These are phyloP conservation scores for Starmera caribaea DNA, from an alignment of 805 yeast species.

Conservation along the genomic window DNA sequence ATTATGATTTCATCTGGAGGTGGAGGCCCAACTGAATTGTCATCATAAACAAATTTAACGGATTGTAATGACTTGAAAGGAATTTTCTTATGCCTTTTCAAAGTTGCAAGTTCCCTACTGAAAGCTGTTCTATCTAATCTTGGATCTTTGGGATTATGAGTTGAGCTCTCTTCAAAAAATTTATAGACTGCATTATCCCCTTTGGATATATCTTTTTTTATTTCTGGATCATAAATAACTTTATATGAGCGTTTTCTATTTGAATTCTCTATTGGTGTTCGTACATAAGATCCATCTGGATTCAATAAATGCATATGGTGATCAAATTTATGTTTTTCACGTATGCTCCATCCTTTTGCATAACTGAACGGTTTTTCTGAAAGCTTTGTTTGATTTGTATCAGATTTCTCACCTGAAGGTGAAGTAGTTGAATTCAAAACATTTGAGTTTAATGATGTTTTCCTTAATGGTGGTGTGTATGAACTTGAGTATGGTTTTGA, in stretches of 20 bases:
- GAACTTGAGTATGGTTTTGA: neutral
- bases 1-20: conserved; percentile 65
- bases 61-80: conserved; percentile 33
- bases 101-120: conserved; percentile 12
- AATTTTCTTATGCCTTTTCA: conserved; percentile 29
- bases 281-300: neutral
- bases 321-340: neutral
- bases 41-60: conserved; percentile 38
- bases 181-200: conserved; percentile 27
- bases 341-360: neutral
- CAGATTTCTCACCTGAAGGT: neutral
- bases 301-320: neutral
- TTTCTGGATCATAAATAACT: conserved; percentile 43
- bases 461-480: neutral
- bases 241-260: conserved; percentile 22
- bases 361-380: neutral
- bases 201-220: conserved; percentile 31
- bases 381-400: neutral
- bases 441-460: too few species aligned
- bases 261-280: neutral
- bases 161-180: conserved; percentile 20
- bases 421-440: neutral
- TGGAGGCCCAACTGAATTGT: conserved; percentile 63
- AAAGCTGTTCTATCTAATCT: conserved; percentile 16
- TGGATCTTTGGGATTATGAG: conserved; percentile 29